Base-by-base conservation (phyloP, 805 yeast genomes). In the Yueomyces sinensis region DNA sequence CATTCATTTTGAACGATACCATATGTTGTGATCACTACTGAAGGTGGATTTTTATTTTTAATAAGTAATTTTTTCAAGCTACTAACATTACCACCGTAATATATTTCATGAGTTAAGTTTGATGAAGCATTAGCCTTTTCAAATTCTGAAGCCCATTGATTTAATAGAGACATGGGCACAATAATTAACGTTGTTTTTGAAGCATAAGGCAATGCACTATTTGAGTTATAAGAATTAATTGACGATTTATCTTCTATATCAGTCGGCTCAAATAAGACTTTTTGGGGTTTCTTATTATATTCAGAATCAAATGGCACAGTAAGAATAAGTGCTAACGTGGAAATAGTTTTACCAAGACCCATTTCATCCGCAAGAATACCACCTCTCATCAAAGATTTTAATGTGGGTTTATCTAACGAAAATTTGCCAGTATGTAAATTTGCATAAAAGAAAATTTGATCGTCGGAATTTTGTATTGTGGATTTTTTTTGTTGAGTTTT, bases 301-400 rank as follows among this genome's bases (percentile, higher is more conserved):
- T 9, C 47, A 1, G 44, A 40, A 46, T 80, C 87, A 31, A 45
- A 52, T 0, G 84, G 82, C 9, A 68, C 75, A 0, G 82, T 66
- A 37, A 79, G 72, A 11, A 87, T 65, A 32, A 89, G 58, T 0
- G 95, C 69, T 34, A 84, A 56, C 0, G 94, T 74, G 1, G 94
- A 80, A 17, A 87, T 80, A 0, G 97, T 87, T 51, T 87, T 87
- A 30, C 97, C 97, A 7, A 87, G 63, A 0, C 97, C 97, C 97
- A 87, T 87, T 54, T 87, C 97, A 59, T 87, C 97, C 0, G 96
- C 94, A 13, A 87, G 59, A 16, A 87, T 81, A 2, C 97, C 97
- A 27, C 97, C 96, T 32, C 66, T 64, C 32, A 77, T 67, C 15
- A 68, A 48, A 2, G 76, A 64, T 38, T 66, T 72, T 29, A 84